phyloP scores from a whole-genome alignment of 225 moss, liverwort and hornwort species.

The Straminergon stramineum region DNA sequence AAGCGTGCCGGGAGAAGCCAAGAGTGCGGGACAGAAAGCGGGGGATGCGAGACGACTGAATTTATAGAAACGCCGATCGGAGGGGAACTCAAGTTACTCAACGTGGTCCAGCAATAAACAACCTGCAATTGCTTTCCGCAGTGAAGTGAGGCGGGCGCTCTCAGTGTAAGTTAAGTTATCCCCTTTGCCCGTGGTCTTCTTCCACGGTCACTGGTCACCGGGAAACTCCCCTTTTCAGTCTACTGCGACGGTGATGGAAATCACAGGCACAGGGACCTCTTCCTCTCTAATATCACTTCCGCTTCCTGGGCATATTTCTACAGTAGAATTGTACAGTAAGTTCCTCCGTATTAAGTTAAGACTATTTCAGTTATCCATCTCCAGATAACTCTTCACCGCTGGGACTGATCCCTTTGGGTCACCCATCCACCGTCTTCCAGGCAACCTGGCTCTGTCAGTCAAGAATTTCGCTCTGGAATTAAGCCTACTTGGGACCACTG shows the following conservation, averaged over 20 bases:
- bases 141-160: too few species aligned
- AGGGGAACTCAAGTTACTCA: background rate
- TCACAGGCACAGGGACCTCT: background rate
- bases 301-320: background rate
- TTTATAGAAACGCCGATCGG: background rate
- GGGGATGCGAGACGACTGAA: background rate
- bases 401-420: background rate
- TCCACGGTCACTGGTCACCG: background rate
- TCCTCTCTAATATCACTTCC: background rate
- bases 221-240: background rate
- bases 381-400: background rate
- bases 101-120: background rate
- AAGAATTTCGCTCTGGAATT: background rate
- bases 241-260: too few species aligned
- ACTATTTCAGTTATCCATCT: background rate
- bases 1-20: background rate
- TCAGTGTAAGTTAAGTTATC: background rate
- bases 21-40: background rate
- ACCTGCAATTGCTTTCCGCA: background rate
- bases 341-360: too few species aligned
- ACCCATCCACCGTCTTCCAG: background rate
- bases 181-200: background rate
- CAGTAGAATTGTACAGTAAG: background rate
- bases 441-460: background rate
- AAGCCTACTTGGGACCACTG: background rate